Percentiles rank a stretch among this genome's conserved stretches.
Evolutionary conservation across 306 rosid genomes (phyloP).

Genomic region (Comarum palustre): DNA sequence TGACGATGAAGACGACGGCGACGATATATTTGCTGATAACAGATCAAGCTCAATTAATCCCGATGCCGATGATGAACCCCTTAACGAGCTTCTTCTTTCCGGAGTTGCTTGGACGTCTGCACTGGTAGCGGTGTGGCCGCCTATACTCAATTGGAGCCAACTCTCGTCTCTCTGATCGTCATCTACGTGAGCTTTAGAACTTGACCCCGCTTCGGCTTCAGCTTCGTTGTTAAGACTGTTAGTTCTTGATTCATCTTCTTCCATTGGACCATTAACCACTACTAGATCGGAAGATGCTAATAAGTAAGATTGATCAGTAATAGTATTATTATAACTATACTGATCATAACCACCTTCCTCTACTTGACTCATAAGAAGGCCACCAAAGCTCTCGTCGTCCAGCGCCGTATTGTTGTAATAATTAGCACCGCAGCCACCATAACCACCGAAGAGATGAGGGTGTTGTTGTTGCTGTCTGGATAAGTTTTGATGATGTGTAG

Average conservation of each 20-base stretch:
- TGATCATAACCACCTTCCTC: slow-evolving; percentile 29
- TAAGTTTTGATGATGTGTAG: slow-evolving; percentile 35
- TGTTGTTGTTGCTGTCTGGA: slow-evolving; percentile 36
- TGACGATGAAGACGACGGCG: slow-evolving; percentile 6
- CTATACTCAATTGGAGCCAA: slow-evolving; percentile 88
- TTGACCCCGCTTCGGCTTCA: slow-evolving; percentile 19
- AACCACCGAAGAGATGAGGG: slow-evolving; percentile 22
- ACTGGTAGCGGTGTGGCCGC: slow-evolving; percentile 24
- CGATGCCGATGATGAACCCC: slow-evolving; percentile 22
- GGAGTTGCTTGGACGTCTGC: slow-evolving; percentile 8
- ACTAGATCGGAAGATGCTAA: slow-evolving; percentile 55
- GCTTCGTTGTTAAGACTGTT: slow-evolving; percentile 33
- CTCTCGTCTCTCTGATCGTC: slow-evolving; percentile 18
- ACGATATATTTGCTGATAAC: slow-evolving; percentile 28
- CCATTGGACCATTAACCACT: slow-evolving; percentile 48
- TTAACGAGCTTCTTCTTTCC: background rate
- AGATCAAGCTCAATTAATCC: slow-evolving; percentile 65
- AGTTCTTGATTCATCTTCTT: slow-evolving; percentile 59
- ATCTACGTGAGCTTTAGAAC: slow-evolving; percentile 5
- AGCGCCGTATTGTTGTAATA: slow-evolving; percentile 11
- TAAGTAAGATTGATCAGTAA: slow-evolving; percentile 28
- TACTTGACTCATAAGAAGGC: slow-evolving; percentile 55
- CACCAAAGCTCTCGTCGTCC: slow-evolving; percentile 11
- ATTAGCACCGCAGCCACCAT: slow-evolving; percentile 34
- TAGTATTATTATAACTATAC: slow-evolving; percentile 8